Evolutionary conservation across 2,329 filamentous ascomycete species (phyloP).

Genomic region (Geoglossum cookeanum): DNA sequence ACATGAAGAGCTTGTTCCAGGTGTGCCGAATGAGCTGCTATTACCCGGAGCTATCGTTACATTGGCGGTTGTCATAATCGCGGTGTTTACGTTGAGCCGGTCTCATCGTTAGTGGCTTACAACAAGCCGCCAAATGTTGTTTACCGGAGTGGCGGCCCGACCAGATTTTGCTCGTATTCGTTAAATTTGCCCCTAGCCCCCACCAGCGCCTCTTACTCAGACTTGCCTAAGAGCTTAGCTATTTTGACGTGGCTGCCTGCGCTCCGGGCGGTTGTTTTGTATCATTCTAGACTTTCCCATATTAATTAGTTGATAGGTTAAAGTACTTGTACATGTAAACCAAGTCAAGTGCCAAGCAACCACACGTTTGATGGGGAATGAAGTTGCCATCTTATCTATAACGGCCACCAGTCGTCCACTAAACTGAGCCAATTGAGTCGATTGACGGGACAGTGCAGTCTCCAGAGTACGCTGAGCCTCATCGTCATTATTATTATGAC

Average conservation of each 20-base stretch:
- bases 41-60: slow-evolving; percentile 88
- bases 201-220: neutral
- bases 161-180: neutral
- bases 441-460: too few species aligned
- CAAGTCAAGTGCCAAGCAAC: neutral
- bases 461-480: neutral
- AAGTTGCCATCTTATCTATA: too few species aligned
- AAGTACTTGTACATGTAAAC: neutral
- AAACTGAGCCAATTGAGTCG: too few species aligned
- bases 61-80: slow-evolving; percentile 83
- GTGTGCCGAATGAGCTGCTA: slow-evolving; percentile 84
- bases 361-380: too few species aligned
- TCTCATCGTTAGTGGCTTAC: slow-evolving; percentile 20
- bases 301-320: neutral
- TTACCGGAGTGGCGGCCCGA: too few species aligned
- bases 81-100: slow-evolving; percentile 76
- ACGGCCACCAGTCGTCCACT: too few species aligned
- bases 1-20: slow-evolving; percentile 57
- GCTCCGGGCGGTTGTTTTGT: neutral
- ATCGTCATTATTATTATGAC: neutral
- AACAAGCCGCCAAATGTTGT: too few species aligned
- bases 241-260: neutral
- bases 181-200: neutral
- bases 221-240: neutral
- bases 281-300: neutral